These are phyloP conservation scores for Tolypocladium endophyticum DNA, from an alignment of 2,329 filamentous ascomycete species.

Conservation along the genomic window DNA sequence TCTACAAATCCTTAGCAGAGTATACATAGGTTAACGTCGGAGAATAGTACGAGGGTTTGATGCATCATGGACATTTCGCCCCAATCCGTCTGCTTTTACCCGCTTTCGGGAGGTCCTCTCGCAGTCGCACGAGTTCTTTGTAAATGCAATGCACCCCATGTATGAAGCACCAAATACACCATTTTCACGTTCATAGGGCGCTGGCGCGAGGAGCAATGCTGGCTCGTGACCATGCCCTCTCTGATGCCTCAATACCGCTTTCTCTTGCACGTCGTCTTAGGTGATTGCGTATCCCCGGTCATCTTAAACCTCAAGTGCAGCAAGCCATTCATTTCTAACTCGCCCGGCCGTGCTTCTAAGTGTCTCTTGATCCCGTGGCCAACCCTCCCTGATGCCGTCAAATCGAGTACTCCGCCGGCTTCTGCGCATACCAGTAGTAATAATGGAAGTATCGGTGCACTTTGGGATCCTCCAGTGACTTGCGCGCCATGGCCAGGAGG, in stretches of 20 bases:
- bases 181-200: no score
- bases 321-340: not conserved
- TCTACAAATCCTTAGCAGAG: not conserved
- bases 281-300: not conserved
- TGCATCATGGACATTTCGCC: no score
- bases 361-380: not conserved
- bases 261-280: not conserved
- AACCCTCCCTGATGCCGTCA: not conserved
- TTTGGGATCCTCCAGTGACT: not conserved
- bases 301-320: not conserved
- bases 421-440: not conserved
- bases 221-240: not conserved
- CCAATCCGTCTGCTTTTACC: no score
- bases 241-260: not conserved
- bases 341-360: not conserved
- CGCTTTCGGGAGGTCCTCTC: no score
- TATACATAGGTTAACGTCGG: no score
- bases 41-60: no score
- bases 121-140: no score
- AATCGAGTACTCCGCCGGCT: not conserved
- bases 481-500: not conserved
- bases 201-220: not conserved
- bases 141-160: no score
- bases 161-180: no score
- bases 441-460: not conserved